Percentiles rank a stretch among this genome's conserved stretches.
These are phyloP conservation scores for Cyberlindnera mycetangii DNA, from an alignment of 805 yeast genomes.

Conservation along the genomic window DNA sequence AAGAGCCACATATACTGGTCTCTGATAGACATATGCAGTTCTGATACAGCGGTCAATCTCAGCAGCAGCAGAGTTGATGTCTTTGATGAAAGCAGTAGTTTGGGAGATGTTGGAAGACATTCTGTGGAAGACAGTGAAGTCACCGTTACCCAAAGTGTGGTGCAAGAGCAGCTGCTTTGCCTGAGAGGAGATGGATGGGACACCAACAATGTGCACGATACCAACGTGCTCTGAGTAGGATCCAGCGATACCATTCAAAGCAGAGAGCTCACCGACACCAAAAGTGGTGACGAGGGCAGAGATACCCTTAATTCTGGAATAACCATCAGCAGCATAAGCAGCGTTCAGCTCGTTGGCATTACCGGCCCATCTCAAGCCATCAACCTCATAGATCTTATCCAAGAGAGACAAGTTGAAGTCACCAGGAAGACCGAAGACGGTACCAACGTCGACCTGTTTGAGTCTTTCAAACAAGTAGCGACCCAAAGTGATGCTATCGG, in stretches of 20 bases:
- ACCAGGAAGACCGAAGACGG: conserved; percentile 80
- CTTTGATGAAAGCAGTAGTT: conserved; percentile 62
- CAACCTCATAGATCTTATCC: conserved; percentile 72
- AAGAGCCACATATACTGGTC: conserved; percentile 80
- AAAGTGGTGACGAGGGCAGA: conserved; percentile 78
- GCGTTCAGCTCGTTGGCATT: conserved; percentile 89
- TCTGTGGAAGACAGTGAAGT: conserved; percentile 72
- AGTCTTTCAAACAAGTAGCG: conserved; percentile 76
- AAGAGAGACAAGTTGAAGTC: conserved; percentile 73
- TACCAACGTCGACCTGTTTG: conserved; percentile 64
- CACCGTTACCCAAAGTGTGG: conserved; percentile 84
- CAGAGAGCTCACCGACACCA: conserved; percentile 88
- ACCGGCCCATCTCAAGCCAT: conserved; percentile 84
- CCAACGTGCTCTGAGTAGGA: conserved; percentile 90
- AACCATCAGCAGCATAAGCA: conserved; percentile 86
- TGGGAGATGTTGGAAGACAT: conserved; percentile 74
- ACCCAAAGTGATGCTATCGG: conserved; percentile 58
- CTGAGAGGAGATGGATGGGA: conserved; percentile 74
- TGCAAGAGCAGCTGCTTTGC: conserved; percentile 71
- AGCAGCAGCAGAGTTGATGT: conserved; percentile 61
- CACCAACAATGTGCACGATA: conserved; percentile 80
- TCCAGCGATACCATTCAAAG: conserved; percentile 85
- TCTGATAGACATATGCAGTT: conserved; percentile 65
- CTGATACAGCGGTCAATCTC: conserved; percentile 73
- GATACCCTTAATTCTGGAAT: conserved; percentile 76